Evolutionary conservation across 306 rosid genomes (phyloP).

Genomic region (Spatholobus suberectus): DNA sequence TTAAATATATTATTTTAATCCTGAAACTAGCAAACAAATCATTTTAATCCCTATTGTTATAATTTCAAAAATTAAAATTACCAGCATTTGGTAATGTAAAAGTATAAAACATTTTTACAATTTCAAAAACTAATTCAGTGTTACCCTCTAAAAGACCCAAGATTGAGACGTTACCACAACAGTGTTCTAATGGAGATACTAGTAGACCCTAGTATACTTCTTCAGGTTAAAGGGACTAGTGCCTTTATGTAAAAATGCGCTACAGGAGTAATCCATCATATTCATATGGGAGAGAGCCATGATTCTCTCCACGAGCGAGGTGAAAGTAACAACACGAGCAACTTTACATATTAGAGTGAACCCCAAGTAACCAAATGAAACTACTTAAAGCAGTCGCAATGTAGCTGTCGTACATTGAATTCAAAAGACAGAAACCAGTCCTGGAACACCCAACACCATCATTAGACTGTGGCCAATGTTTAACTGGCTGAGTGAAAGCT

Average conservation of each 20-base stretch:
- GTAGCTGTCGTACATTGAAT: slow-evolving; percentile 22
- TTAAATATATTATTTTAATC: too few species aligned
- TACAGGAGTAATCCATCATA: neutral
- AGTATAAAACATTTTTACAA: too few species aligned
- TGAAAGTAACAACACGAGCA: neutral
- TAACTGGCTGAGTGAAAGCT: neutral
- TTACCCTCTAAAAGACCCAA: neutral
- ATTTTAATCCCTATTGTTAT: too few species aligned
- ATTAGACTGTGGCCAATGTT: slow-evolving; percentile 31
- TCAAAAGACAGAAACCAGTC: slow-evolving; percentile 37
- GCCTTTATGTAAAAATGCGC: neutral
- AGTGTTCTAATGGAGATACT: neutral
- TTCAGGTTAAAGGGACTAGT: neutral
- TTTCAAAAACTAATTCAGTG: neutral
- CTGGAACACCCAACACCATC: slow-evolving; percentile 29
- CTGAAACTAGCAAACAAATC: too few species aligned
- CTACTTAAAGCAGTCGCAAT: slow-evolving; percentile 14
- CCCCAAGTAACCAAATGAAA: slow-evolving; percentile 27
- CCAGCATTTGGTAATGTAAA: too few species aligned
- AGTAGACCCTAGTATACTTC: too few species aligned
- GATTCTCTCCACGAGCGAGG: slow-evolving; percentile 18
- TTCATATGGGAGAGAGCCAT: neutral
- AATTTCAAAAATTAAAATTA: too few species aligned
- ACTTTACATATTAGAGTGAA: slow-evolving; percentile 24
- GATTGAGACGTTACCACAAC: too few species aligned